Evolutionary conservation across 768 basidiomycete species (phyloP).

Genomic region (Fistulinella prunicolor): DNA sequence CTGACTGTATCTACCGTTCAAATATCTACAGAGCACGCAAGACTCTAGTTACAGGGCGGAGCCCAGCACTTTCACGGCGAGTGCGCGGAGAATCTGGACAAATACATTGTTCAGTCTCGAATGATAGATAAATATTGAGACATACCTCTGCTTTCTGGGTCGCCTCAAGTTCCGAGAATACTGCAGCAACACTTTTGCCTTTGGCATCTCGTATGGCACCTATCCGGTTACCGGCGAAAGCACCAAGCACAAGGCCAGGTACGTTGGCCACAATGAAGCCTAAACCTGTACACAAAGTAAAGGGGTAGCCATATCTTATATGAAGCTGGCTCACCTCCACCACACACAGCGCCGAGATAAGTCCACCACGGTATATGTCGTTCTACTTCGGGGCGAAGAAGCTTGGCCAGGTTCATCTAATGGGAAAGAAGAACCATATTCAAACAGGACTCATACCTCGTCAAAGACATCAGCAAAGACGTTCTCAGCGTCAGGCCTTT

Average conservation of each 20-base stretch:
- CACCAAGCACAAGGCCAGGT: slow-evolving; percentile 84
- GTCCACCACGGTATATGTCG: slow-evolving; percentile 70
- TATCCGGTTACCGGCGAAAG: slow-evolving; percentile 83
- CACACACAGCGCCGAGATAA: slow-evolving; percentile 67
- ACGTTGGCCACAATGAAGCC: slow-evolving; percentile 64
- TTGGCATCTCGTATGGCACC: slow-evolving; percentile 93
- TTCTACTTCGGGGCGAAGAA: slow-evolving; percentile 80
- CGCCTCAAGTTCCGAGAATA: slow-evolving; percentile 74
- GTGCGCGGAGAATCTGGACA: slow-evolving; percentile 68
- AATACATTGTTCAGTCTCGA: background rate
- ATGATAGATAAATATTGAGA: slow-evolving; percentile 2
- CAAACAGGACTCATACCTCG: slow-evolving; percentile 52
- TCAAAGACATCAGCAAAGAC: slow-evolving; percentile 92
- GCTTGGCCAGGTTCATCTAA: slow-evolving; percentile 36
- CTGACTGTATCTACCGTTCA: background rate
- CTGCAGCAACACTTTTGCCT: slow-evolving; percentile 87
- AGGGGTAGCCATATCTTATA: slow-evolving; percentile 26
- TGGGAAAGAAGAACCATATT: background rate
- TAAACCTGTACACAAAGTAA: slow-evolving; percentile 30
- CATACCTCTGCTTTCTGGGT: slow-evolving; percentile 85
- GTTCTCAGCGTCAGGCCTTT: slow-evolving; percentile 71
- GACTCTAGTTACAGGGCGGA: slow-evolving; percentile 40
- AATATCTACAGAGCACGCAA: slow-evolving; percentile 13
- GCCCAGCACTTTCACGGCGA: slow-evolving; percentile 82
- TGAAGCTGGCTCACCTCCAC: slow-evolving; percentile 44